These are phyloP conservation scores for Eucalyptus cloeziana DNA, from an alignment of 345 rosid species.

Conservation along the genomic window DNA sequence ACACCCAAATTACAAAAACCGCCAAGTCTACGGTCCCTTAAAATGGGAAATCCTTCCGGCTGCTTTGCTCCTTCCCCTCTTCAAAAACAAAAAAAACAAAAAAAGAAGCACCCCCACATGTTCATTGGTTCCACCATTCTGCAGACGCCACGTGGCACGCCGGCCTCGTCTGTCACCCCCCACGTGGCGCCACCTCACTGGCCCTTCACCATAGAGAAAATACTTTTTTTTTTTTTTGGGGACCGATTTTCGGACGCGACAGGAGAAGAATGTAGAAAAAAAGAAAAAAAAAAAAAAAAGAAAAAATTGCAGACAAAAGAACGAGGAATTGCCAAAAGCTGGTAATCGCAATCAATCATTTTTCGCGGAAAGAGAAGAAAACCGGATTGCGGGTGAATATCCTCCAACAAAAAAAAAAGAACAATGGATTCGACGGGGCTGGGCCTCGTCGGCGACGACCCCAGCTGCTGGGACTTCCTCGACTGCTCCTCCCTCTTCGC, in stretches of 20 bases:
- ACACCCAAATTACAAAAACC: background rate
- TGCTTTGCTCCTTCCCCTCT: too few relatives aligned
- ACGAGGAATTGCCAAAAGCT: background rate
- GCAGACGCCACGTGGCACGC: background rate
- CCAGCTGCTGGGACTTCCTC: conserved; percentile 20
- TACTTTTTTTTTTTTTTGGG: background rate
- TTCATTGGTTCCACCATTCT: background rate
- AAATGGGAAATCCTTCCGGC: background rate
- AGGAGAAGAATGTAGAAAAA: background rate
- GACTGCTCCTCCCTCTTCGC: conserved; percentile 11
- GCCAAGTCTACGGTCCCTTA: accelerated
- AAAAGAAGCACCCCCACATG: background rate
- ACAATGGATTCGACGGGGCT: conserved; percentile 3
- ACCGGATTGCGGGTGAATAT: background rate
- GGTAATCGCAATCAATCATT: background rate
- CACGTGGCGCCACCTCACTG: background rate
- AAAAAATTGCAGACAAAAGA: background rate
- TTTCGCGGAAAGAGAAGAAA: background rate
- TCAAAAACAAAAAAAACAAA: too few relatives aligned
- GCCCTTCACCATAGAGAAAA: background rate
- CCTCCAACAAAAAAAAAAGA: too few relatives aligned
- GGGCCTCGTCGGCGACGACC: background rate
- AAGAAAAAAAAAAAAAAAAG: background rate
- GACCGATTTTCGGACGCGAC: background rate
- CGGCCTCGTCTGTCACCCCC: background rate